Evolutionary conservation across 2,329 filamentous ascomycete genomes (phyloP).

Genomic region (Nothophaeocryptopus gaeumannii): DNA sequence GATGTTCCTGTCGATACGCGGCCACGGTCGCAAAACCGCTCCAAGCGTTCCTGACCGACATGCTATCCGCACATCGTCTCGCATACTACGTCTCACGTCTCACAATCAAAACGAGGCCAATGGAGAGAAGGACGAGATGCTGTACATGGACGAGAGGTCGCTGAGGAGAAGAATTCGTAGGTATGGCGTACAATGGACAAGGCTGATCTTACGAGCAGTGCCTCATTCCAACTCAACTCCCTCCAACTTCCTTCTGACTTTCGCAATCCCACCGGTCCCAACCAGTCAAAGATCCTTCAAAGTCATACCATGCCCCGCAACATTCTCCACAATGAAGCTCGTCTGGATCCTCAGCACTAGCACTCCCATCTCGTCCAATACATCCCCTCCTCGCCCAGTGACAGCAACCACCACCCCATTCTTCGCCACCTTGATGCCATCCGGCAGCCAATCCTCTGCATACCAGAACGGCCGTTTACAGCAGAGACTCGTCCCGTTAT

Average conservation of each 20-base stretch:
- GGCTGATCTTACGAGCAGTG: too few species aligned
- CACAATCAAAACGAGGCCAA: too few species aligned
- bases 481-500: conserved; percentile 15
- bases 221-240: conserved; percentile 16
- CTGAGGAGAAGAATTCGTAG: too few species aligned
- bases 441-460: conserved; percentile 15
- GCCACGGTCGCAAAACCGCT: too few species aligned
- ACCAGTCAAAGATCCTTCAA: conserved; percentile 42
- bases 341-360: conserved; percentile 34
- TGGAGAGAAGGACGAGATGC: too few species aligned
- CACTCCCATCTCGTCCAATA: conserved; percentile 17
- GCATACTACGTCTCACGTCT: too few species aligned
- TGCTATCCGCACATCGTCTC: too few species aligned
- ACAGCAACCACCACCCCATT: conserved; percentile 19
- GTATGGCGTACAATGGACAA: too few species aligned
- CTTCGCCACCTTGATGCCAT: conserved; percentile 19
- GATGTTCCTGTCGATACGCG: too few species aligned
- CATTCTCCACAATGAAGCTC: conserved; percentile 45
- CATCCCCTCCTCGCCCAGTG: conserved; percentile 18
- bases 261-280: conserved; percentile 40
- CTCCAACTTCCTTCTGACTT: conserved; percentile 39
- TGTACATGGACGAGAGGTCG: too few species aligned
- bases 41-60: too few species aligned
- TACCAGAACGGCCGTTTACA: conserved; percentile 19
- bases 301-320: conserved; percentile 43